Conservation (phyloP, 257 asterid genomes). For the Phtheirospermum japonicum region DNA sequence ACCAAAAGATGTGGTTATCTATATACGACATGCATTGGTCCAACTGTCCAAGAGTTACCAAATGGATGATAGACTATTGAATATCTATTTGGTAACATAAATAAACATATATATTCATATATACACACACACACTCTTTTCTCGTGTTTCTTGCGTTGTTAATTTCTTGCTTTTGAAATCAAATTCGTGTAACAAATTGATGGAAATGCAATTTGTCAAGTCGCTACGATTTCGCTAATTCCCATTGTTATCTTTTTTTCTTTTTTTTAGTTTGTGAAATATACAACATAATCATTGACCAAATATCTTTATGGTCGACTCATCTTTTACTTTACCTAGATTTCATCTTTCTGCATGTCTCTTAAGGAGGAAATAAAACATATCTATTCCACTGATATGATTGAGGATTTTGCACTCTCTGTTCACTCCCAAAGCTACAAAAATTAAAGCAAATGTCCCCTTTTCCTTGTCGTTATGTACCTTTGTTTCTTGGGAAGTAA, state of each 20-base stretch:
- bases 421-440: constrained; percentile 39
- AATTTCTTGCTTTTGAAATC: no score
- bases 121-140: no score
- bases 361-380: constrained; percentile 20
- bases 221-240: not conserved
- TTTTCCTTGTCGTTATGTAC: not conserved
- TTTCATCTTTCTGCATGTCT: constrained; percentile 37
- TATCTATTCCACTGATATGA: constrained; percentile 27
- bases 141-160: no score
- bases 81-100: no score
- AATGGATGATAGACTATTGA: no score
- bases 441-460: not conserved
- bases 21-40: no score
- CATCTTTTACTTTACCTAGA: constrained; percentile 33
- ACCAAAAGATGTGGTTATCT: no score
- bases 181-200: no score
- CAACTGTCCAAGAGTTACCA: no score
- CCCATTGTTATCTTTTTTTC: not conserved
- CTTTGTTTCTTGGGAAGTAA: constrained; percentile 1
- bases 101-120: no score
- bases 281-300: not conserved
- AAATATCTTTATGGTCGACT: constrained; percentile 15
- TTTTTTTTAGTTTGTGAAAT: not conserved
- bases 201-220: not conserved
- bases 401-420: constrained; percentile 36